These are phyloP conservation scores for Claviceps lovelessii DNA, from an alignment of 2,329 filamentous ascomycete species.

Conservation along the genomic window DNA sequence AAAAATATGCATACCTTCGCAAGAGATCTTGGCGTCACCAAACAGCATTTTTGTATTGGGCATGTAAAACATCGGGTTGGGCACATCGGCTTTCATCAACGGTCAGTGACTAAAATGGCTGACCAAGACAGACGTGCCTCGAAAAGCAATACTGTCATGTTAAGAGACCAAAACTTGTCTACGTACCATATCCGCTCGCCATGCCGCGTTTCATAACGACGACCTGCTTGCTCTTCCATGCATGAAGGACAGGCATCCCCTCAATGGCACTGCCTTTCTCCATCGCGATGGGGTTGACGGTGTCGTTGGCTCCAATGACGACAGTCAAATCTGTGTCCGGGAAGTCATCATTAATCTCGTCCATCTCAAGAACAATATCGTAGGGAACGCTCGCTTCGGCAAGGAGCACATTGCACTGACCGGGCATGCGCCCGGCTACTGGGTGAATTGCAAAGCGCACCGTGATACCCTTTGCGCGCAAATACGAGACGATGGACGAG, in stretches of 20 bases:
- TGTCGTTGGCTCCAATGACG: slow-evolving; percentile 86
- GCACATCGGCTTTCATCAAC: slow-evolving; percentile 54
- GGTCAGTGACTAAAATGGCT: slow-evolving; percentile 3
- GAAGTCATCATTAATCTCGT: slow-evolving; percentile 92
- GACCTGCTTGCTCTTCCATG: slow-evolving; percentile 88
- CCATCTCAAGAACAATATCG: slow-evolving; percentile 88
- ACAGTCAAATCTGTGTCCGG: slow-evolving; percentile 70
- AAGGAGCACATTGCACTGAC: slow-evolving; percentile 81
- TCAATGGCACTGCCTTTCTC: slow-evolving; percentile 74
- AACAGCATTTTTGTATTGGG: slow-evolving; percentile 82
- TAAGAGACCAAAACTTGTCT: neutral
- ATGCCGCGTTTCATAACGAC: slow-evolving; percentile 88
- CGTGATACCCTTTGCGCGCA: slow-evolving; percentile 62
- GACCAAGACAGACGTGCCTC: neutral
- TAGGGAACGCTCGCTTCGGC: slow-evolving; percentile 82
- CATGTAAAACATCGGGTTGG: slow-evolving; percentile 91
- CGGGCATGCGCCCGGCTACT: slow-evolving; percentile 82
- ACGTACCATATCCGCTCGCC: slow-evolving; percentile 70
- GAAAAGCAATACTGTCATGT: neutral
- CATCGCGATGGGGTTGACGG: slow-evolving; percentile 78
- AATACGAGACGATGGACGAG: slow-evolving; percentile 60
- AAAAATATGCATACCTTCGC: slow-evolving; percentile 47
- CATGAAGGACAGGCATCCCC: slow-evolving; percentile 83
- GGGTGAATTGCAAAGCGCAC: slow-evolving; percentile 86
- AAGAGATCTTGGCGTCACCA: slow-evolving; percentile 73